Evolutionary conservation across 106 monocot species (phyloP), one percentile per base, ranked within the genome.

Genomic region (Dendrobium nobile): DNA sequence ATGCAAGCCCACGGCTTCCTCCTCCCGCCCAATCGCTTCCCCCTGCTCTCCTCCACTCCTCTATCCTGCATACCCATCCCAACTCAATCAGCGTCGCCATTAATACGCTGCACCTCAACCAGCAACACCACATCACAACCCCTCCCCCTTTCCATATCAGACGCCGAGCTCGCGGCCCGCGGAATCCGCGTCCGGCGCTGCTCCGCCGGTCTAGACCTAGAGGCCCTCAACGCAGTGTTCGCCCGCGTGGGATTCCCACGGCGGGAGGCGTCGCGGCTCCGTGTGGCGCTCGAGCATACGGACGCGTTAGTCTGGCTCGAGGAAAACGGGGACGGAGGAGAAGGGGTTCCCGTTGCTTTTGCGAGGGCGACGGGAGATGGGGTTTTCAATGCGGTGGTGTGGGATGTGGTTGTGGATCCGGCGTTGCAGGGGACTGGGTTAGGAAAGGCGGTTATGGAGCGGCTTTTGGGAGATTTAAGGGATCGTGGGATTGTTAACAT

Each of bases 361-460:
- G 94, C 98, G 3, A 85, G 94, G 27, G 92, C 95, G 9, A 87
- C 91, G 18, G 98, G 94, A 15, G 98, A 98, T 73, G 94, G 94
- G 15, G 94, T 93, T 80, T 98, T 95, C 88, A 98, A 98, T 75
- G 98, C 98, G 26, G 94, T 98, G 77, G 94, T 98, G 78, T 98
- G 98, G 98, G 92, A 95, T 83, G 98, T 98, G 72, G 98, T 95
- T 82, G 94, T 95, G 47, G 92, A 95, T 73, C 98, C 98, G 10
- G 86, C 87, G 70, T 89, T 84, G 84, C 98, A 95, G 85, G 98
- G 98, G n/a, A 79, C 95, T 31, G 98, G 98, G 22, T 84, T 95
- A 7, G 98, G 98, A 16, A 85, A 82, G 80, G 98, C 88, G 9
- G 91, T 95, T 44, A 91, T 95, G 91, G 94, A 98, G 87, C 83